Evolutionary conservation across 192 early-diverging fungal genomes (phyloP).

Genomic region (Kappamyces sp.): DNA sequence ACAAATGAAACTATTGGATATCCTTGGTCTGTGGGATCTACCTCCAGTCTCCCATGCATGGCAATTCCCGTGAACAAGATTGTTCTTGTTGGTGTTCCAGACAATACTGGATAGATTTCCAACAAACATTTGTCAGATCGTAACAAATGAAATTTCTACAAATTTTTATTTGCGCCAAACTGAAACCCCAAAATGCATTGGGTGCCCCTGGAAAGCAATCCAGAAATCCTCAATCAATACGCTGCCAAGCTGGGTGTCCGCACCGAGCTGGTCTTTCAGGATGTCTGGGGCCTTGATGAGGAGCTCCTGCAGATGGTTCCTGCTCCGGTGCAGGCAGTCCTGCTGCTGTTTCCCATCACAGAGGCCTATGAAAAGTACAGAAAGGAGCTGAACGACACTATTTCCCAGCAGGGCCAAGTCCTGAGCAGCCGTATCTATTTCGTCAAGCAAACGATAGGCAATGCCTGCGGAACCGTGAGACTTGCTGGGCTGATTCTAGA

Average conservation of each 20-base stretch:
- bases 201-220: slow-evolving; percentile 13
- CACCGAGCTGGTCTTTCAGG: neutral
- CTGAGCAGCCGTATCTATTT: slow-evolving; percentile 63
- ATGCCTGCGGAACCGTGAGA: slow-evolving; percentile 78
- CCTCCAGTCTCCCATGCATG: too few species aligned
- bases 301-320: slow-evolving; percentile 77
- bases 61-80: too few species aligned
- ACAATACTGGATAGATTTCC: too few species aligned
- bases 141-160: too few species aligned
- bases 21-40: too few species aligned
- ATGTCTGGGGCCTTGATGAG: slow-evolving; percentile 62
- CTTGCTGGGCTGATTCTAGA: slow-evolving; percentile 19
- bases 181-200: neutral
- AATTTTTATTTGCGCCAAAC: too few species aligned
- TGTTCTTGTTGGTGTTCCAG: too few species aligned
- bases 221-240: slow-evolving; percentile 17
- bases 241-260: slow-evolving; percentile 9
- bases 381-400: slow-evolving; percentile 40
- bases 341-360: slow-evolving; percentile 83
- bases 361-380: slow-evolving; percentile 47
- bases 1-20: too few species aligned
- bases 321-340: slow-evolving; percentile 73
- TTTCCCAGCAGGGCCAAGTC: slow-evolving; percentile 43
- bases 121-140: too few species aligned
- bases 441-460: slow-evolving; percentile 79